Evolutionary conservation across 345 rosid genomes (phyloP).

Genomic region (Arabidopsis arenosa): DNA sequence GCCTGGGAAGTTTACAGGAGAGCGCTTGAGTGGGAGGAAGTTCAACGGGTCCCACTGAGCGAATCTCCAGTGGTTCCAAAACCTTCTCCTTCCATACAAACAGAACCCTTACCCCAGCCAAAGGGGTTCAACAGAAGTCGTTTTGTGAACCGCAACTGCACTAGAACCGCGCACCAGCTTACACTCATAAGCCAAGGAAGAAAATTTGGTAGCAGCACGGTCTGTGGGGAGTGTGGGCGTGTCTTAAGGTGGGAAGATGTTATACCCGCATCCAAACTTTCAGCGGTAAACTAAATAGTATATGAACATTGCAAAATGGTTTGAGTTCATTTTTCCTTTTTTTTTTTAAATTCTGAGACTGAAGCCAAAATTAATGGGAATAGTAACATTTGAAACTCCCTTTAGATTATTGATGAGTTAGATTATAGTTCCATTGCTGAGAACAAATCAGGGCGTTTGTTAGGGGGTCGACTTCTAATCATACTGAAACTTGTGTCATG

Average conservation of each 20-base stretch:
- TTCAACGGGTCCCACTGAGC: constrained; percentile 66
- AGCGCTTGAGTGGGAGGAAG: constrained; percentile 91
- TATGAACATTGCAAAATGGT: constrained; percentile 33
- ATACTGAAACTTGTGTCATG: constrained; percentile 33
- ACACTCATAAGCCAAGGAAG: constrained; percentile 93
- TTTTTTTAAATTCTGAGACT: constrained; percentile 18
- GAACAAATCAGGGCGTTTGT: constrained; percentile 36
- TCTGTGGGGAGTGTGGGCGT: constrained; percentile 94
- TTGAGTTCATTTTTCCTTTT: not conserved
- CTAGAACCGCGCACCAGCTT: constrained; percentile 77
- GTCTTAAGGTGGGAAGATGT: constrained; percentile 81
- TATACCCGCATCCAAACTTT: constrained; percentile 32
- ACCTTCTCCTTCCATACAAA: constrained; percentile 50
- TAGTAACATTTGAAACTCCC: constrained; percentile 8
- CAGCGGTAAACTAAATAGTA: constrained; percentile 48
- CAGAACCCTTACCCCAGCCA: constrained; percentile 35
- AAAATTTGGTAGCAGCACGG: constrained; percentile 72
- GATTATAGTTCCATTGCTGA: constrained; percentile 37
- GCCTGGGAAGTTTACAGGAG: constrained; percentile 95
- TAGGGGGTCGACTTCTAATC: constrained; percentile 33
- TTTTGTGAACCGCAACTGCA: constrained; percentile 67
- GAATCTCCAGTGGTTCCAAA: constrained; percentile 58
- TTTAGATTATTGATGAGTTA: constrained; percentile 30
- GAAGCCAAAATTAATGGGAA: constrained; percentile 16
- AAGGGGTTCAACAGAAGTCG: constrained; percentile 60